Base-by-base conservation (phyloP, 2,329 filamentous ascomycete species). In the Paracorniculantispora psalliotae region DNA sequence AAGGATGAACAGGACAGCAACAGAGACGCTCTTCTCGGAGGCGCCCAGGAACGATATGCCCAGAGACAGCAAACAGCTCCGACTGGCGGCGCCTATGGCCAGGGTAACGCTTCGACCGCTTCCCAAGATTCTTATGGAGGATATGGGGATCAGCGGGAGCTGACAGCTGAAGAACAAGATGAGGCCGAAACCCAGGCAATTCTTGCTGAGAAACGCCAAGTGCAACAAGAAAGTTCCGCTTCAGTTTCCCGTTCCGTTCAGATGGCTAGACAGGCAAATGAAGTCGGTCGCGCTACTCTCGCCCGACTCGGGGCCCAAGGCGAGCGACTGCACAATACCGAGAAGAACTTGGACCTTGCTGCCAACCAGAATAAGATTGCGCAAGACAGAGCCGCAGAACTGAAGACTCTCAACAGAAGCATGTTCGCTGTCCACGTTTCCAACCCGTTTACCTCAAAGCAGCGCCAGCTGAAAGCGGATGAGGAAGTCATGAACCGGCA, bases 341-440 rank as follows among this genome's bases (percentile, higher is more conserved):
- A 96, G 72, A 85, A 84, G 72, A 91, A 93, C 67, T 80, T 97
- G 59, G 91, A 96, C 66, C 79, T 90, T 63, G 89, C 91, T 4
- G 76, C 83, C n/a, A 88, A 87, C 63, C 87, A 92, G 69, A 90
- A 90, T 66, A 84, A 85, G 60, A 77, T 89, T 61, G 90, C 90
- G 0, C 87, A 92, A 65, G 90, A 92, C 64, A 89, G 90, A 66
- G 88, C 91, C 1, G 84, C 86, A 50, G 91, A 96, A 69, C 78
- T 97, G 39, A 93, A 93, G 77, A 90, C 84, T 1, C 79, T 96
- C 52, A 96, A 97, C 73, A 81, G 88, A 63, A 92, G 88, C 77
- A 96, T 97, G 91, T 96, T 96, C 68, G 89, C 90, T 5, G 83
- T 92, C 23, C 88, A 92, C 67, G 87, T 92, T 26, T 79, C 80